Evolutionary conservation across 2,329 filamentous ascomycete species (phyloP).

Genomic region (Sporothrix pseudoabietina): DNA sequence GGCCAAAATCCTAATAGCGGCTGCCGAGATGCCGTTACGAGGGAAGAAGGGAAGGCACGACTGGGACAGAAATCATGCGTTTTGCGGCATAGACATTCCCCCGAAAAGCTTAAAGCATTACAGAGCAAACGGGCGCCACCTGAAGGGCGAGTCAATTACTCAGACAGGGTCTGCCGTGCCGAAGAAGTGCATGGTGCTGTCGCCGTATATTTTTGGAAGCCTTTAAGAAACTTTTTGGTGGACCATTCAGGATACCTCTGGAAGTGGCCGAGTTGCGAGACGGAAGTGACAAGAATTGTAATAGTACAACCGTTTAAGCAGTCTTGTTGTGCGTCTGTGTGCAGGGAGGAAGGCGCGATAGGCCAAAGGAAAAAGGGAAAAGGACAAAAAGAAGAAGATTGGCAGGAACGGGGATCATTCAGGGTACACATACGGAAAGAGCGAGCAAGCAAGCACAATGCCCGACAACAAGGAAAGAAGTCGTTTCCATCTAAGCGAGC

Average conservation of each 20-base stretch:
- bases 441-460: neutral
- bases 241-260: neutral
- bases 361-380: too few relatives aligned
- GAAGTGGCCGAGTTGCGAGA: too few relatives aligned
- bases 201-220: neutral
- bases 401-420: neutral
- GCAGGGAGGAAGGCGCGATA: neutral
- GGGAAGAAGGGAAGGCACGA: neutral
- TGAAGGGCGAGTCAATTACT: slow-evolving; percentile 8
- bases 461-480: neutral
- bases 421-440: neutral
- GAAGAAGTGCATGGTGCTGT: neutral
- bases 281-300: too few relatives aligned
- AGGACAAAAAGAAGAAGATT: too few relatives aligned
- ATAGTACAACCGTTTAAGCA: too few relatives aligned
- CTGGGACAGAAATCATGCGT: neutral
- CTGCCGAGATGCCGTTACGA: neutral
- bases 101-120: neutral
- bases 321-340: too few relatives aligned
- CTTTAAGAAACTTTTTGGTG: neutral
- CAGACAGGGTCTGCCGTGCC: slow-evolving; percentile 8
- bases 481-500: neutral
- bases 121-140: slow-evolving; percentile 10
- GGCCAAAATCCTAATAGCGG: neutral
- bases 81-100: neutral